A percentile compares a stretch with the other conserved stretches of the same genome.
Evolutionary conservation across 495 filamentous ascomycete genomes (phyloP).

Genomic region (Penicillium ochrochloron): DNA sequence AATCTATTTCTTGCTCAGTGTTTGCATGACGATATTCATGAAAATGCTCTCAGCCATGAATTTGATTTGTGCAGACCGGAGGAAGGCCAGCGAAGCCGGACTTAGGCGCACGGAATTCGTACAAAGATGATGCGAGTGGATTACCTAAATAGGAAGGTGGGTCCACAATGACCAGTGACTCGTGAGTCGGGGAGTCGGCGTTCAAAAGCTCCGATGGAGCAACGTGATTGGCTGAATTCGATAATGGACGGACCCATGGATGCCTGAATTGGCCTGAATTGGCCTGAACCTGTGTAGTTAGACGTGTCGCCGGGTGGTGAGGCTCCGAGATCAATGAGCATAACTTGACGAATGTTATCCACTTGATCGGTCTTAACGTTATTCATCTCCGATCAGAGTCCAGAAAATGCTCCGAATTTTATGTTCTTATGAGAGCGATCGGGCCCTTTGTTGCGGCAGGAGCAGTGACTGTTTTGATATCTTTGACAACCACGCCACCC

Average conservation of each 20-base stretch:
- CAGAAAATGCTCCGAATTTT: not conserved
- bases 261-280: conserved; percentile 5
- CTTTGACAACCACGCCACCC: not conserved
- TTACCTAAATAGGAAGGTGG: not conserved
- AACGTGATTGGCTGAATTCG: not conserved
- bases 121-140: not conserved
- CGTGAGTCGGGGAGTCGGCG: conserved; percentile 1
- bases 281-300: too few species aligned
- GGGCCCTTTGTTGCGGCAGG: not conserved
- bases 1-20: not conserved
- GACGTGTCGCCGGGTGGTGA: not conserved
- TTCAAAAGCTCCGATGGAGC: not conserved
- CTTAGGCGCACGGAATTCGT: not conserved
- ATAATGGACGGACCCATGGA: not conserved
- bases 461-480: not conserved
- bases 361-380: not conserved
- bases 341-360: not conserved
- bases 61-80: not conserved
- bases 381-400: not conserved
- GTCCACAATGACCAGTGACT: not conserved
- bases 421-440: not conserved
- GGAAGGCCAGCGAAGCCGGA: not conserved
- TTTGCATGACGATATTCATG: not conserved
- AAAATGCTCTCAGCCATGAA: not conserved
- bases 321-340: not conserved